These are phyloP conservation scores for Dothistroma septosporum DNA, from an alignment of 2,329 filamentous ascomycete genomes.

Conservation along the genomic window DNA sequence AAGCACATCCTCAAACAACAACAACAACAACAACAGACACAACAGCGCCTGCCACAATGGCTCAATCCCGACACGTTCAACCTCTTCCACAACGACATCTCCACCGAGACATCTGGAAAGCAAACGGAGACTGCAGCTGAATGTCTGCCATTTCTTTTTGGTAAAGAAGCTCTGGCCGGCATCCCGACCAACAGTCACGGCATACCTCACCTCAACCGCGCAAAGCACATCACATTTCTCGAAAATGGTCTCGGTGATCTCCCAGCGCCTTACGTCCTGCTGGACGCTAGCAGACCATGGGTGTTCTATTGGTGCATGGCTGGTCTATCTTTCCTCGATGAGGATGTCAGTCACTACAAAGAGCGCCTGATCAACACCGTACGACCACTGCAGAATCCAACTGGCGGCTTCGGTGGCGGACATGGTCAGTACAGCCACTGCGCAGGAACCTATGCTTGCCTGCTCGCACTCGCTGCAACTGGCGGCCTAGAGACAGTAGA, in stretches of 20 bases:
- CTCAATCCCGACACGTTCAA: constrained; percentile 23
- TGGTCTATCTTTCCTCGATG: constrained; percentile 69
- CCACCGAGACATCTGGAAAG: constrained; percentile 24
- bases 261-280: constrained; percentile 64
- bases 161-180: constrained; percentile 41
- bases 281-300: constrained; percentile 90
- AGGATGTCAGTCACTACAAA: constrained; percentile 64
- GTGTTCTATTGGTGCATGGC: constrained; percentile 88
- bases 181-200: constrained; percentile 61
- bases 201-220: constrained; percentile 67
- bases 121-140: constrained; percentile 22
- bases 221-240: constrained; percentile 59
- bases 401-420: constrained; percentile 89
- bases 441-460: constrained; percentile 79
- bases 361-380: constrained; percentile 66
- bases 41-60: constrained; percentile 25
- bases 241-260: constrained; percentile 54
- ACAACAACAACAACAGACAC: constrained; percentile 9
- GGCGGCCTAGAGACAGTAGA: constrained; percentile 74
- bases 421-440: constrained; percentile 85
- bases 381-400: constrained; percentile 72
- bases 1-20: constrained; percentile 12
- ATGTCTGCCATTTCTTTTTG: constrained; percentile 28
- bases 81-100: constrained; percentile 27
- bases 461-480: constrained; percentile 74